These are phyloP conservation scores for Metarhizium humberi DNA, from an alignment of 2,329 filamentous ascomycete genomes.

Conservation along the genomic window DNA sequence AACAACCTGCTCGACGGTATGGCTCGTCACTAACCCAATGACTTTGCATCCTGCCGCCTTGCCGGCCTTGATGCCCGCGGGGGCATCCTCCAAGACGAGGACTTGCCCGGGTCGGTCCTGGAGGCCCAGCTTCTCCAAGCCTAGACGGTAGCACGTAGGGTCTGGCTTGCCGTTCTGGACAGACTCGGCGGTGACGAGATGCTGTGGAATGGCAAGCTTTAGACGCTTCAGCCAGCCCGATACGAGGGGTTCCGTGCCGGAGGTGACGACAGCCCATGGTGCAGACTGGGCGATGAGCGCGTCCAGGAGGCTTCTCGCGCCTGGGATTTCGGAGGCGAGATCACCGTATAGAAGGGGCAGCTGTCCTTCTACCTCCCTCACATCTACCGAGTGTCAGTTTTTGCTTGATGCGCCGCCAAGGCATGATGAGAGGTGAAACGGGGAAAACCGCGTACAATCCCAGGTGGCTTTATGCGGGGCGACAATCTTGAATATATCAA, in stretches of 20 bases:
- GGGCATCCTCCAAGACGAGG: slow-evolving; percentile 82
- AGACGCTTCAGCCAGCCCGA: slow-evolving; percentile 64
- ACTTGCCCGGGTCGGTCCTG: slow-evolving; percentile 39
- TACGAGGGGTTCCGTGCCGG: slow-evolving; percentile 59
- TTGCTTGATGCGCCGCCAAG: not conserved
- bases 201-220: slow-evolving; percentile 52
- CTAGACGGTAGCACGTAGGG: slow-evolving; percentile 63
- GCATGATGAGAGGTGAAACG: not conserved
- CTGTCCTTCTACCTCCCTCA: slow-evolving; percentile 65
- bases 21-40: slow-evolving; percentile 76
- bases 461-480: slow-evolving; percentile 80
- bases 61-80: slow-evolving; percentile 73
- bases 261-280: slow-evolving; percentile 83
- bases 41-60: slow-evolving; percentile 82
- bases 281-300: slow-evolving; percentile 51
- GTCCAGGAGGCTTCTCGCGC: slow-evolving; percentile 62
- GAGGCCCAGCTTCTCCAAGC: slow-evolving; percentile 50
- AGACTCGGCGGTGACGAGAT: slow-evolving; percentile 67
- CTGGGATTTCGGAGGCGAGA: slow-evolving; percentile 79
- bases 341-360: slow-evolving; percentile 69
- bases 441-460: slow-evolving; percentile 59
- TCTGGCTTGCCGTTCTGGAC: slow-evolving; percentile 70
- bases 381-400: slow-evolving; percentile 42
- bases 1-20: slow-evolving; percentile 61
- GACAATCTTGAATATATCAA: slow-evolving; percentile 73